Base-by-base conservation (phyloP, 371 early-diverging fungal species). In the Mortierella sp. region DNA sequence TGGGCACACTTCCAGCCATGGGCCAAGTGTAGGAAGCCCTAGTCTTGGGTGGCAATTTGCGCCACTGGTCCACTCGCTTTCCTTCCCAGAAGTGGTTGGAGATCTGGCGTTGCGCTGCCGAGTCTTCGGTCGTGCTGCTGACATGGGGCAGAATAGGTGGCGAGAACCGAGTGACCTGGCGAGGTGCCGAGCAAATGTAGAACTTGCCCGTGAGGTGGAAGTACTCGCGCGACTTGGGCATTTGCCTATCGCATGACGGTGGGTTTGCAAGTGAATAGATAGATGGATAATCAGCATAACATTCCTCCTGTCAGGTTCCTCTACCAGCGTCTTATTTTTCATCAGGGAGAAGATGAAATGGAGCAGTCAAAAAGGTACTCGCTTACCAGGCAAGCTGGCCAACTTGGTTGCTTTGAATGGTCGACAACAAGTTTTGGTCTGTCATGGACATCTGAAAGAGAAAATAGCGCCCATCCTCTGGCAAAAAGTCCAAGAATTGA, bases 1-100 rank as follows among this genome's bases (percentile, higher is more conserved):
- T 79, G 4, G 86, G 86, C 4, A 71, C 54, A 41, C 90, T 90
- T 3, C 90, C 90, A 39, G 87, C 62, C 6, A 82, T 73, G 14
- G 94, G 92, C 92, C 92, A 93, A 12, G 92, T 88, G 52, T 85
- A 92, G 0, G 80, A 81, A 3, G 91, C 91, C 28, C 92, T 80
- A 27, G 58, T 71, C 43, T 82, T 76, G 8, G 86, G 77, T 16
- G 82, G 77, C 29, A 93, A 52, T 8, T 74, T 61, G 29, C 80
- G 79, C 91, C 92, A 93, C 27, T 85, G 80, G 34, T 80, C 80
- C 44, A 80, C 22, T 22, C 92, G 81, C 48, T 89, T 81, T 9
- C 66, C 54, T 63, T 93, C 92, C 94, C 94, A 93, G 71, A 85
- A 91, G 21, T 90, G 91, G 9, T 80, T 82, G 7, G 86, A 74